Conservation (phyloP, 345 rosid genomes). For the Eucalyptus cloeziana region DNA sequence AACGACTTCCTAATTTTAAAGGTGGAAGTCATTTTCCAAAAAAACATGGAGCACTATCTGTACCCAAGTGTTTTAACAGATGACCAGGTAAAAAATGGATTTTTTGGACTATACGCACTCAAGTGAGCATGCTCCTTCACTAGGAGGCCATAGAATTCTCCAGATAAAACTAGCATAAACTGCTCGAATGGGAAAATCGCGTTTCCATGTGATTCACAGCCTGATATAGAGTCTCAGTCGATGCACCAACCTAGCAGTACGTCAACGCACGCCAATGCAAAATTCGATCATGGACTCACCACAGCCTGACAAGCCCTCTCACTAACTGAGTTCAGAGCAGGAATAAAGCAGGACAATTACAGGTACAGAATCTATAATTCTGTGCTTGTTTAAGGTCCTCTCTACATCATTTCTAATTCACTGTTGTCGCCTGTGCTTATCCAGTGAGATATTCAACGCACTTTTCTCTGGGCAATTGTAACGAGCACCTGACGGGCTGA, state of each 20-base stretch:
- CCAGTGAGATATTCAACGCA: not conserved
- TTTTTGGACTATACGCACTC: not conserved
- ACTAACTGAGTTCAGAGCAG: not conserved
- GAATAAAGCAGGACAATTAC: not conserved
- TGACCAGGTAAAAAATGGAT: not conserved
- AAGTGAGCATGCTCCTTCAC: not conserved
- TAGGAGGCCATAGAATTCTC: not conserved
- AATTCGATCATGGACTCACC: not conserved
- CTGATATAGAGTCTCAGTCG: not conserved
- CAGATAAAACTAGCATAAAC: not conserved
- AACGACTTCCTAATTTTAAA: not conserved
- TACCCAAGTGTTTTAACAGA: not conserved
- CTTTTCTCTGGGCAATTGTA: not conserved
- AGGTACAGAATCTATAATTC: not conserved
- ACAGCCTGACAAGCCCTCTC: not conserved
- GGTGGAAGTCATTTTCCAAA: not conserved
- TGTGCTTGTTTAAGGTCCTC: not conserved
- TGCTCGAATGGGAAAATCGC: not conserved
- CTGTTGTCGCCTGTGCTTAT: not conserved
- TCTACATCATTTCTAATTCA: not conserved
- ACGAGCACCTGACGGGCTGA: not conserved
- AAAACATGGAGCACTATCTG: not conserved
- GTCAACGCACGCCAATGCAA: not conserved
- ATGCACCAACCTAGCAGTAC: not conserved
- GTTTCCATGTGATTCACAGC: not conserved